Evolutionary conservation across 805 yeast genomes (phyloP), one percentile per base, ranked within the genome.

Genomic region (Kodamaea hsintzibuensis): DNA sequence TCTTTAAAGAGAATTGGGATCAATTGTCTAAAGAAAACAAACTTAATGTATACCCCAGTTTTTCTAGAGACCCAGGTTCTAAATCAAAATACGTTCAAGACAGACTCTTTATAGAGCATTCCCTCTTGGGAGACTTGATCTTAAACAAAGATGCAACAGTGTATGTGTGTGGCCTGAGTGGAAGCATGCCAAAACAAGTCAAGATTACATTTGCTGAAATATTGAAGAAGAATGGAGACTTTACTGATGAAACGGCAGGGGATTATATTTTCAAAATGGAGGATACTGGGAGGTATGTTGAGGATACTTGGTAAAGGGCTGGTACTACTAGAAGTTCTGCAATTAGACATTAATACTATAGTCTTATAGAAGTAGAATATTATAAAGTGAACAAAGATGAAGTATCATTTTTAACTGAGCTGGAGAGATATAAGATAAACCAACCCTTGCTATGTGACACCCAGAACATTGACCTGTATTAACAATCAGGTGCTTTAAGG

Each of bases 81-180:
- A 64, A 65, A 44, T 55, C 57, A 39, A 74, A 72, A 40, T 93
- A 93, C 64, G 97, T 93, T 1, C 98, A 93, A 65, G 89, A 90
- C 62, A 73, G 77, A 46, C 60, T 93, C 42, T 87, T 81, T 72
- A 69, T 72, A 27, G 71, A 85, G 43, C 77, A 78, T 33, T 66
- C 73, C 2, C 47, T 74, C 17, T 70, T 93, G 1, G 81, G 77
- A 1, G 79, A 84, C 2, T 67, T 85, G 50, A 62, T 92, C 3
- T 66, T 82, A 1, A 73, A 84, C 12, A 59, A 81, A 43, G 66
- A 76, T n/a, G 96, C 89, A 0, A 68, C 81, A 0, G 72, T 95
- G 4, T 91, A 86, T 65, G 76, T 95, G 5, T 93, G 99, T 75
- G 99, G 99, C 0, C 85, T 96, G 13, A 85, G 96, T 22, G 98